Evolutionary conservation across 306 rosid species (phyloP).

Genomic region (Comarum palustre): DNA sequence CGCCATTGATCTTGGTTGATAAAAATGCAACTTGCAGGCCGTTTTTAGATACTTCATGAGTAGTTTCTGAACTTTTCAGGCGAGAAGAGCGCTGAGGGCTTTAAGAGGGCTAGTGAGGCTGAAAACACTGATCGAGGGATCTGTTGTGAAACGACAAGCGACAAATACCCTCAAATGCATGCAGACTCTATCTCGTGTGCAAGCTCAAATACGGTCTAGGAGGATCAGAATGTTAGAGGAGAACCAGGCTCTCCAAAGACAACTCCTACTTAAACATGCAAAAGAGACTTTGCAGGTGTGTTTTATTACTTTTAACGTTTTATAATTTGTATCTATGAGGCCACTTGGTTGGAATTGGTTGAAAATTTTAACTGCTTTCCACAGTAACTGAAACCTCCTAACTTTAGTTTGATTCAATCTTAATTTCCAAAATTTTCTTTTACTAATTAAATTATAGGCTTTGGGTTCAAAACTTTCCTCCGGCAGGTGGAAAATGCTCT

Average conservation of each 20-base stretch:
- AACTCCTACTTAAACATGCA: constrained; percentile 87
- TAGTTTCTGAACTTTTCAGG: constrained; percentile 43
- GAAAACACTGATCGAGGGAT: constrained; percentile 79
- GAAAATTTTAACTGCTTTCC: neutral
- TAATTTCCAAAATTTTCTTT: neutral
- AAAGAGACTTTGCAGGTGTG: constrained; percentile 79
- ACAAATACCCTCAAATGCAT: constrained; percentile 76
- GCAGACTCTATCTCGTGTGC: constrained; percentile 96
- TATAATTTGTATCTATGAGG: neutral
- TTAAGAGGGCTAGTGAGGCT: constrained; percentile 89
- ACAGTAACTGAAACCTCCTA: neutral
- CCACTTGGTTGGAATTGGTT: neutral
- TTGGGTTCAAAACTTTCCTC: neutral
- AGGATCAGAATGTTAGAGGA: constrained; percentile 90
- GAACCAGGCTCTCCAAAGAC: constrained; percentile 91
- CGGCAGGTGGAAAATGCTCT: neutral
- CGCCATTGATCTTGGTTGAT: neutral
- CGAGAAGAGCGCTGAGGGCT: constrained; percentile 87
- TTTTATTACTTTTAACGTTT: constrained; percentile 27
- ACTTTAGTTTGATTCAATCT: neutral
- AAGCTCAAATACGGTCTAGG: constrained; percentile 83
- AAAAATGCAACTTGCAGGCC: neutral
- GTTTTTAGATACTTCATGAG: constrained; percentile 8
- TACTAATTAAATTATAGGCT: neutral
- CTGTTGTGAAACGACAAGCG: constrained; percentile 88